Conservation (phyloP, 768 basidiomycete genomes). For the Coprinellus aureogranulatus region DNA sequence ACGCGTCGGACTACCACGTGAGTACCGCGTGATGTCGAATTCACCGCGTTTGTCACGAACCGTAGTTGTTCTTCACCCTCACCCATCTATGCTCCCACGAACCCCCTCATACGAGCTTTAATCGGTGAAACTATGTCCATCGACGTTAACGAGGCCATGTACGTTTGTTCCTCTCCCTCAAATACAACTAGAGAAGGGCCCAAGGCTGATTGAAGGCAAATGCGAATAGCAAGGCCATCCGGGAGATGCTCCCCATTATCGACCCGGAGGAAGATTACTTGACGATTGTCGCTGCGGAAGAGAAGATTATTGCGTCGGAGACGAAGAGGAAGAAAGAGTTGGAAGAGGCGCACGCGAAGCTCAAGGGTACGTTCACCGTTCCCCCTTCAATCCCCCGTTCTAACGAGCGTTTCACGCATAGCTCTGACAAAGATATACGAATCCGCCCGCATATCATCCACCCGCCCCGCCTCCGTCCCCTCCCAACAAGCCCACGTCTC, state of each 20-base stretch:
- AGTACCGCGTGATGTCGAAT: no score
- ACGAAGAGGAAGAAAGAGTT: constrained; percentile 60
- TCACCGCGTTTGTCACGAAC: no score
- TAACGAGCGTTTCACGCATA: constrained; percentile 26
- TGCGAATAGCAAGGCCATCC: constrained; percentile 57
- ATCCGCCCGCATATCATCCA: constrained; percentile 67
- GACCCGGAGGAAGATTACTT: constrained; percentile 78
- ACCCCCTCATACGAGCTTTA: no score
- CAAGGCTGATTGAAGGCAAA: not conserved
- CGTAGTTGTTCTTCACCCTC: no score
- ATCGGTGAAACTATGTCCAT: constrained; percentile 41
- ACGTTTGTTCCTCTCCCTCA: constrained; percentile 9
- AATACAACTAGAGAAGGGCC: not conserved
- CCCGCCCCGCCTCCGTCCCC: constrained; percentile 66
- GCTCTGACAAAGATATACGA: constrained; percentile 66
- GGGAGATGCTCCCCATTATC: constrained; percentile 69
- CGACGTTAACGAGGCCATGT: constrained; percentile 49
- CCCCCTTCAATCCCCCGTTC: not conserved
- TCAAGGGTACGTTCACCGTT: constrained; percentile 51
- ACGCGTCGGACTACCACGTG: no score
- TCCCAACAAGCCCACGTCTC: constrained; percentile 61
- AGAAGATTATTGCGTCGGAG: constrained; percentile 60
- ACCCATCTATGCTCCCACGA: no score
- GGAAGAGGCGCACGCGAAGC: constrained; percentile 61
- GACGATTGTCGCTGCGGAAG: constrained; percentile 71